Percentiles rank a stretch among this genome's conserved stretches.
These are phyloP conservation scores for Botryotinia calthae DNA, from an alignment of 2,329 filamentous ascomycete genomes.

Conservation along the genomic window DNA sequence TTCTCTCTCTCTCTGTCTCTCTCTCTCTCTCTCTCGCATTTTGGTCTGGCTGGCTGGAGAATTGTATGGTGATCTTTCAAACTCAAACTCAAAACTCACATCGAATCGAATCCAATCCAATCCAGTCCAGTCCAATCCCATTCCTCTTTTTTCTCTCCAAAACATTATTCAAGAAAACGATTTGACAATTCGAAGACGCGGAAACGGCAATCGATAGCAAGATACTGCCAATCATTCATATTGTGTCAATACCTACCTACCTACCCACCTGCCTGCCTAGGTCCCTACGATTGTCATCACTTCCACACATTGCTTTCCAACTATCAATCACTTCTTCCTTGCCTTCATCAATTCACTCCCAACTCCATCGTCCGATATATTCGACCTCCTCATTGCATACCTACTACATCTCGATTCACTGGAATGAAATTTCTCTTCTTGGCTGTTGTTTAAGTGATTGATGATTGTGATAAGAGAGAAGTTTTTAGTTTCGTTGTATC, in stretches of 20 bases:
- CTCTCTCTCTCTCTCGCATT: neutral
- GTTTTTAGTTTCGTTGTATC: constrained; percentile 13
- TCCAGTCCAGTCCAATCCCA: too few species aligned
- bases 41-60: neutral
- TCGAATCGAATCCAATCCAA: neutral
- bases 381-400: neutral
- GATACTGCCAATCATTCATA: neutral
- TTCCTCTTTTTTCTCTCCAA: neutral
- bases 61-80: neutral
- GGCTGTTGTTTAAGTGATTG: neutral
- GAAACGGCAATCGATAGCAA: neutral
- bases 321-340: constrained; percentile 1
- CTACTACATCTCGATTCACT: neutral
- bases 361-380: neutral
- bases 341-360: neutral
- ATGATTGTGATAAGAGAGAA: constrained; percentile 16
- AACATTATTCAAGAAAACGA: neutral
- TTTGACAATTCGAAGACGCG: neutral
- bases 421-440: neutral
- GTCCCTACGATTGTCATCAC: neutral
- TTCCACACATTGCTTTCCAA: neutral
- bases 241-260: neutral
- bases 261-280: neutral
- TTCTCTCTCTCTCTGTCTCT: neutral
- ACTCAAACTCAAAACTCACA: neutral